Evolutionary conservation across 805 yeast genomes (phyloP).

Genomic region (Vanderwaltozyma tropicalis): DNA sequence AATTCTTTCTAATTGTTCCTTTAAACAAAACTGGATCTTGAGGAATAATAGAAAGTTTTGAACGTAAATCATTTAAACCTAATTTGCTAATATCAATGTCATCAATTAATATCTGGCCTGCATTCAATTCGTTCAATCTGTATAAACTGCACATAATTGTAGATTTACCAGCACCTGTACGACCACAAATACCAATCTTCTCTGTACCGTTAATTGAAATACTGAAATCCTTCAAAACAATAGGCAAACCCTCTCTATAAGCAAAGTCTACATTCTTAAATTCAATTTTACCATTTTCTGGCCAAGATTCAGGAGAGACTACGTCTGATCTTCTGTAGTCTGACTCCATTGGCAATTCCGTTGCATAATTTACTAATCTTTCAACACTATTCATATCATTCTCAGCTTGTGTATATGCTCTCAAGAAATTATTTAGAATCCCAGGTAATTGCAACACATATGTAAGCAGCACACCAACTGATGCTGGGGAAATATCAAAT

Average conservation of each 20-base stretch:
- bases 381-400: slow-evolving; percentile 51
- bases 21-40: slow-evolving; percentile 72
- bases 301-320: slow-evolving; percentile 42
- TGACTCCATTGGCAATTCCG: slow-evolving; percentile 58
- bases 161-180: slow-evolving; percentile 59
- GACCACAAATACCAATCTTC: slow-evolving; percentile 52
- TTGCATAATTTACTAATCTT: slow-evolving; percentile 54
- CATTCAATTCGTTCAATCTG: slow-evolving; percentile 47
- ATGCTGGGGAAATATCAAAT: slow-evolving; percentile 45
- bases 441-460: slow-evolving; percentile 52
- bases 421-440: slow-evolving; percentile 39
- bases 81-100: slow-evolving; percentile 51
- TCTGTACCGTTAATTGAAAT: slow-evolving; percentile 39
- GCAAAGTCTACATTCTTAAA: slow-evolving; percentile 39
- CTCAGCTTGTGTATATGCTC: slow-evolving; percentile 46
- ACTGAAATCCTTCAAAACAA: slow-evolving; percentile 37
- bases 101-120: slow-evolving; percentile 53
- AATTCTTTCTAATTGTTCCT: slow-evolving; percentile 57
- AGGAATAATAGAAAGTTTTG: slow-evolving; percentile 60
- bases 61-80: slow-evolving; percentile 54
- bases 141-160: slow-evolving; percentile 52
- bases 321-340: slow-evolving; percentile 38
- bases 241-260: slow-evolving; percentile 43
- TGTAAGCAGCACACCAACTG: slow-evolving; percentile 51
- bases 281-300: slow-evolving; percentile 38